A percentile compares a stretch with the other conserved stretches of the same genome.
Evolutionary conservation across 1,139 yeast genomes (phyloP).

Genomic region (Arxiozyma heterogenica): DNA sequence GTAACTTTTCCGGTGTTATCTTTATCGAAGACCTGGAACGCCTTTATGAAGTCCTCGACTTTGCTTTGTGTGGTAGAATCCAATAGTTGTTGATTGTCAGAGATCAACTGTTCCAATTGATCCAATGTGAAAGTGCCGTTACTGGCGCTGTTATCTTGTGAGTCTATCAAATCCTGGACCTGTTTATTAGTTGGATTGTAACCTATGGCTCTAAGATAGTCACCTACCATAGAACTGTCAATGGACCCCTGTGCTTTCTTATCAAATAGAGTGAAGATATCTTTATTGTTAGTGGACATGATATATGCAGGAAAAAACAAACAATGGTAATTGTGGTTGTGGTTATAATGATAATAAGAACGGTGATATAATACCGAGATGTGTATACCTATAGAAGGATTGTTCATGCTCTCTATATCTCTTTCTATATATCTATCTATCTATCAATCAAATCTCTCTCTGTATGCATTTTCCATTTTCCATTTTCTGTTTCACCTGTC

Average conservation of each 20-base stretch:
- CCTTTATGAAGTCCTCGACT: constrained; percentile 84
- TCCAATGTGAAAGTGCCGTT: constrained; percentile 16
- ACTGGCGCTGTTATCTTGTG: constrained; percentile 8
- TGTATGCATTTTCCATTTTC: too few species aligned
- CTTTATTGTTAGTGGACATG: constrained; percentile 57
- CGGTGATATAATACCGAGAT: too few species aligned
- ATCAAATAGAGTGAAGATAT: constrained; percentile 95
- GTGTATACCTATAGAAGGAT: too few species aligned
- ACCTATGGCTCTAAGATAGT: constrained; percentile 90
- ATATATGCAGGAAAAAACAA: too few species aligned
- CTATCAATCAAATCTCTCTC: too few species aligned
- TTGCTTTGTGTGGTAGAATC: constrained; percentile 29
- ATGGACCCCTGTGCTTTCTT: constrained; percentile 93
- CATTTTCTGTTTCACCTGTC: too few species aligned
- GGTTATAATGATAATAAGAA: too few species aligned
- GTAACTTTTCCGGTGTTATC: constrained; percentile 93
- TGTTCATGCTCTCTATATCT: too few species aligned
- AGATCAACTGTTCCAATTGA: constrained; percentile 19
- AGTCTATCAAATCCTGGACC: constrained; percentile 19
- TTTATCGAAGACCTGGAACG: constrained; percentile 96
- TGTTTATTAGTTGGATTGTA: constrained; percentile 75
- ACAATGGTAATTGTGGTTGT: too few species aligned
- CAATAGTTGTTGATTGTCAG: constrained; percentile 20
- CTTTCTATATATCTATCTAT: too few species aligned
- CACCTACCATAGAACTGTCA: constrained; percentile 83